These are phyloP conservation scores for Psophocarpus tetragonolobus DNA, from an alignment of 306 rosid genomes.

Conservation along the genomic window DNA sequence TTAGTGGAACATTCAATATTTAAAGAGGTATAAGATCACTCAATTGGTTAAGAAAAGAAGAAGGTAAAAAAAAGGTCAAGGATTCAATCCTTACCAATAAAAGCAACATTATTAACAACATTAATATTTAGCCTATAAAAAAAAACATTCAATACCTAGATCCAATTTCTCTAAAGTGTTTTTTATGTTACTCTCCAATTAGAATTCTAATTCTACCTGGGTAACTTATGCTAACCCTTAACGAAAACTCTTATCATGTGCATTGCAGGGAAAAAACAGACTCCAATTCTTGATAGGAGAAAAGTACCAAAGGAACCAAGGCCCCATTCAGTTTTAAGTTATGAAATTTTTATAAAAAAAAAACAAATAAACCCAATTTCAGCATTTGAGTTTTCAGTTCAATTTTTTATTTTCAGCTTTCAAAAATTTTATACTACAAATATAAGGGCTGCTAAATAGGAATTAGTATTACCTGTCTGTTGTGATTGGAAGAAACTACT, in stretches of 20 bases:
- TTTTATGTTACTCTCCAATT: background rate
- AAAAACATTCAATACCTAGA: background rate
- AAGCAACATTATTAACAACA: too few relatives aligned
- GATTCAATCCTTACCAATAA: too few relatives aligned
- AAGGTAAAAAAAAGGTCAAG: too few relatives aligned
- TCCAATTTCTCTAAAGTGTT: background rate
- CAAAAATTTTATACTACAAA: background rate
- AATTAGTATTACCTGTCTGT: slow-evolving; percentile 35
- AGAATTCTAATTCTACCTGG: background rate
- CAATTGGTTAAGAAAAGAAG: too few relatives aligned
- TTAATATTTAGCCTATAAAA: too few relatives aligned
- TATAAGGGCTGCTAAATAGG: background rate
- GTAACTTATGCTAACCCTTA: background rate
- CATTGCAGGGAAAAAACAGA: background rate
- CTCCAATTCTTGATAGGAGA: background rate
- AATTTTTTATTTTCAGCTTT: background rate
- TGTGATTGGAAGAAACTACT: slow-evolving; percentile 53
- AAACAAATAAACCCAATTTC: background rate
- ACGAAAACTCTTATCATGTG: background rate
- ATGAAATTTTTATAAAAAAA: too few relatives aligned
- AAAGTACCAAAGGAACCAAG: background rate
- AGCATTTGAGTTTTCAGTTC: background rate
- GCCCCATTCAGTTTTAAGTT: background rate
- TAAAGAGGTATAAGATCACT: too few relatives aligned
- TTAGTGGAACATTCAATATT: background rate